Evolutionary conservation across 345 rosid genomes (phyloP), one percentile per base, ranked within the genome.

Genomic region (Bruguiera sexangula): DNA sequence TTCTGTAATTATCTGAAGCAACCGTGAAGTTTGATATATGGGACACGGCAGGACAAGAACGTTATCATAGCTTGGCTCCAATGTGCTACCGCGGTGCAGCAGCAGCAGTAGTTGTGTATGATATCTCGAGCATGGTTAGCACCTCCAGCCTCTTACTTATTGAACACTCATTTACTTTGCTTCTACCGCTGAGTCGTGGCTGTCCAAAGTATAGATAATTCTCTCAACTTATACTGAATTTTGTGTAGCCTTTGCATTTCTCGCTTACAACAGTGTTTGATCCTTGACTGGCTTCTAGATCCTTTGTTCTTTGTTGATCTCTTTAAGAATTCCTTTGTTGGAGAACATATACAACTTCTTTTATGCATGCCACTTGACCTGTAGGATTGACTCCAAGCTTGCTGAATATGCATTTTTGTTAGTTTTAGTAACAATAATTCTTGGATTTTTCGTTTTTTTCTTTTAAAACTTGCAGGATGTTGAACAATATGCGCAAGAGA

Each of bases 11-110:
- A 63, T 37, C 78, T 5, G 86, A 83, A 75, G 83, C 83, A 37
- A 83, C 86, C 1, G 82, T 83, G 29, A 78, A 83, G 67, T 83
- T 83, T 7, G 86, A 83, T 63, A 80, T 83, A 67, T 83, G 86
- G 86, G 86, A 82, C 72, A 75, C 86, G 6, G 86, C 86, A 11
- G 83, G 86, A 31, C 86, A 83, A 63, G 82, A 83, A 60, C 59
- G 83, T 60, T 80, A 80, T 34, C 86, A 83, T 71, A 83, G 86
- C 76, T 73, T 83, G 74, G 83, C 86, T 55, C 86, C 86, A 16
- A 83, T 83, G 86, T 83, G 77, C 71, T 83, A 83, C 75, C 83
- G 83, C 1, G 86, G 86, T 2, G 86, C 86, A 19, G 83, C 83
- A 8, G 86, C 86, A n/a, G 83, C 86, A 8, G 36, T 83, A 21